phyloP scores from a whole-genome alignment of 257 asterid genomes.

The Przewalskia tangutica region DNA sequence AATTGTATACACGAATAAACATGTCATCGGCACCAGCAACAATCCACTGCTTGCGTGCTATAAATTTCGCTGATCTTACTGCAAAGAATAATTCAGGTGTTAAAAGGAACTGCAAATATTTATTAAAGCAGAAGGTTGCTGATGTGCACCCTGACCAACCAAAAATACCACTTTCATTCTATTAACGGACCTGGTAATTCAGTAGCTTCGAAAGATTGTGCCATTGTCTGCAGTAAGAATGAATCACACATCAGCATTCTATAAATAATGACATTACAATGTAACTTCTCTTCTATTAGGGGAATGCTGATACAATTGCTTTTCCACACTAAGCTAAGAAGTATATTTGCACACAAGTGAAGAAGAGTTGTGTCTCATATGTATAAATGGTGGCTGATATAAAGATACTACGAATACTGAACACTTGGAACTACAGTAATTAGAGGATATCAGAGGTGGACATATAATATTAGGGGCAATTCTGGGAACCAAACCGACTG shows the following conservation, averaged over 20 bases:
- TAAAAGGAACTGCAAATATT: constrained; percentile 4
- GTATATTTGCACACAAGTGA: background rate
- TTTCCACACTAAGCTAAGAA: background rate
- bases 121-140: background rate
- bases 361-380: background rate
- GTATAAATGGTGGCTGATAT: background rate
- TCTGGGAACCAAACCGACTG: background rate
- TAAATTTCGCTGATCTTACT: constrained; percentile 96
- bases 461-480: background rate
- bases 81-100: constrained; percentile 23
- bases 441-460: background rate
- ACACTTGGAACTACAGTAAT: background rate
- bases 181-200: constrained; percentile 81
- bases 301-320: background rate
- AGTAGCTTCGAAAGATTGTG: constrained; percentile 85
- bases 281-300: background rate
- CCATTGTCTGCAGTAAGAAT: constrained; percentile 65
- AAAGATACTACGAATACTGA: background rate
- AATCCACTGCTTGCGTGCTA: constrained; percentile 94
- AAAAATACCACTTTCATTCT: constrained; percentile 8
- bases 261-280: background rate
- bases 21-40: constrained; percentile 99
- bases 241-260: background rate
- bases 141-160: background rate
- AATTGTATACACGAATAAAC: constrained; percentile 90